Evolutionary conservation across 805 yeast genomes (phyloP).

Genomic region (Wickerhamiella shivajii): DNA sequence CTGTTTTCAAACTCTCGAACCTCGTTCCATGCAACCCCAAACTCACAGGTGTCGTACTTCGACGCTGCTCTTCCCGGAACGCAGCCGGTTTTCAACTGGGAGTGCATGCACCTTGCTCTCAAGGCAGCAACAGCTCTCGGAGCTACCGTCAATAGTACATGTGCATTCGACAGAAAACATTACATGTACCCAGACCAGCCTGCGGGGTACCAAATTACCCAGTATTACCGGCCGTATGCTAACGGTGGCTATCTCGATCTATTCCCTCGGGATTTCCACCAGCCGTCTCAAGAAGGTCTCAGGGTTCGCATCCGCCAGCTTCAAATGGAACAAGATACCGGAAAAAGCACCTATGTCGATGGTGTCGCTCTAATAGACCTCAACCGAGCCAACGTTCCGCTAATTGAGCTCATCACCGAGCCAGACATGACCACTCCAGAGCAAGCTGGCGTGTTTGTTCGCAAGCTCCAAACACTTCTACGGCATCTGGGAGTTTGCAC

Average conservation of each 20-base stretch:
- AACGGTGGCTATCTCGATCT: constrained; percentile 44
- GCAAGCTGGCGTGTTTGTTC: constrained; percentile 64
- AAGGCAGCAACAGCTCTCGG: constrained; percentile 59
- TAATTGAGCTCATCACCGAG: constrained; percentile 79
- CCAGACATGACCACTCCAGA: constrained; percentile 64
- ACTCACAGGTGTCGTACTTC: constrained; percentile 55
- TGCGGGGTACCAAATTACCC: constrained; percentile 89
- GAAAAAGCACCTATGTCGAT: constrained; percentile 48
- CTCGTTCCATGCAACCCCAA: constrained; percentile 37
- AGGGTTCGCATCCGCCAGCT: constrained; percentile 56
- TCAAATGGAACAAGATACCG: constrained; percentile 93
- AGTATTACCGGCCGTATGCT: constrained; percentile 70
- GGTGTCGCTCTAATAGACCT: constrained; percentile 45
- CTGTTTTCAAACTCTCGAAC: constrained; percentile 45
- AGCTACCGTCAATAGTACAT: constrained; percentile 37
- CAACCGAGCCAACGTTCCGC: constrained; percentile 73
- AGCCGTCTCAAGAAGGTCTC: constrained; percentile 24
- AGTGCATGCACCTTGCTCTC: constrained; percentile 56
- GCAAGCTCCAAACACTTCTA: constrained; percentile 61
- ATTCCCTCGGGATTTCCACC: constrained; percentile 38
- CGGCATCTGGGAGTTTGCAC: constrained; percentile 59
- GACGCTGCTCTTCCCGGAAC: constrained; percentile 89
- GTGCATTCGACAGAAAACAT: constrained; percentile 84
- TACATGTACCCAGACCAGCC: constrained; percentile 97
- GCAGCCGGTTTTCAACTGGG: constrained; percentile 66